Percentiles rank a stretch among this genome's conserved stretches.
Evolutionary conservation across 371 early-diverging fungal species (phyloP).

Genomic region (Batkoa obscura): DNA sequence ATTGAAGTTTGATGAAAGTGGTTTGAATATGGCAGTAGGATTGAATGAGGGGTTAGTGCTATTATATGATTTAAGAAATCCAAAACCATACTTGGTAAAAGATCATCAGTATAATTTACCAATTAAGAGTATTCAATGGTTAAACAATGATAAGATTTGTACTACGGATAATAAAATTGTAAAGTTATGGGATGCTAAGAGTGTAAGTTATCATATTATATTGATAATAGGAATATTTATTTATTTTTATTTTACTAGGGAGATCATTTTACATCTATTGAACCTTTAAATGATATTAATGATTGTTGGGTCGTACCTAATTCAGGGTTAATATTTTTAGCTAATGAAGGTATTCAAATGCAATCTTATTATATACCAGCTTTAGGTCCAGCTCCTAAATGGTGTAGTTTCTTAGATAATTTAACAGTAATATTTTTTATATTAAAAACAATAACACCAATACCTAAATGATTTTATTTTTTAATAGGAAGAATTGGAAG

Average conservation of each 20-base stretch:
- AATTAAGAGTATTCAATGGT: constrained; percentile 77
- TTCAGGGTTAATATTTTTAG: constrained; percentile 83
- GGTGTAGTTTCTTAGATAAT: constrained; percentile 94
- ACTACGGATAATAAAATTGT: constrained; percentile 79
- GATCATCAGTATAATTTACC: constrained; percentile 95
- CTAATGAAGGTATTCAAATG: constrained; percentile 89
- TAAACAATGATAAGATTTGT: constrained; percentile 57
- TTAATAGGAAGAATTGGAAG: constrained; percentile 82
- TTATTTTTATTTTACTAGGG: constrained; percentile 19
- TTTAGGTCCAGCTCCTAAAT: constrained; percentile 89
- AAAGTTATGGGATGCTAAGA: constrained; percentile 78
- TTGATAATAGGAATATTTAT: not conserved
- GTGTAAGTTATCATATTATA: constrained; percentile 16
- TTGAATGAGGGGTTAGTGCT: constrained; percentile 79
- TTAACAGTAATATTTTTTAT: constrained; percentile 30
- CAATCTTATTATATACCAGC: constrained; percentile 81
- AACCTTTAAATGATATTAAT: constrained; percentile 84
- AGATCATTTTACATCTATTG: constrained; percentile 72
- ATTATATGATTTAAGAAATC: constrained; percentile 84
- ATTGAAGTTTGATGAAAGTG: constrained; percentile 66
- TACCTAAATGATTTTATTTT: not conserved
- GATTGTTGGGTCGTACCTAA: constrained; percentile 66
- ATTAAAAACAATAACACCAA: too few species aligned
- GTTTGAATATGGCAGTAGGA: constrained; percentile 78
- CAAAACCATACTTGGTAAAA: constrained; percentile 62